Conservation (phyloP, 208 protist genomes). For the Trichomonas gallinae region DNA sequence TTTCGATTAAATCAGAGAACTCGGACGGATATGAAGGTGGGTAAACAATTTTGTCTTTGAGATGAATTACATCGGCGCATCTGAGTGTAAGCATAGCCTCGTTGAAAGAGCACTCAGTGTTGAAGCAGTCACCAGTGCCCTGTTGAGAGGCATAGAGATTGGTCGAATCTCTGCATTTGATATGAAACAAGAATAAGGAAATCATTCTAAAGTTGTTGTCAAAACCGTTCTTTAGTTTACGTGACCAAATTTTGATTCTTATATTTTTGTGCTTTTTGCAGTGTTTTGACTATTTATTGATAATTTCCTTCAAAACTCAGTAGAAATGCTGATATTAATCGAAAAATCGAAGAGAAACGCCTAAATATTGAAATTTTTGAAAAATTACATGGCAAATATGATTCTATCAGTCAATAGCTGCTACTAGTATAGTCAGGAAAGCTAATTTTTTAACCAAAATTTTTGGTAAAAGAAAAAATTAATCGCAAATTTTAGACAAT, state of each 20-base stretch:
- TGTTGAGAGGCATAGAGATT: background rate
- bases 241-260: background rate
- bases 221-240: background rate
- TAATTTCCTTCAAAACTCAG: too few relatives aligned
- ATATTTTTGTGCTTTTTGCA: too few relatives aligned
- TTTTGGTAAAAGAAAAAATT: too few relatives aligned
- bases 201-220: background rate
- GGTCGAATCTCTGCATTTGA: background rate
- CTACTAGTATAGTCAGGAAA: too few relatives aligned
- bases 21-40: background rate
- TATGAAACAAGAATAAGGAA: background rate
- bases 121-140: background rate
- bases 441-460: too few relatives aligned
- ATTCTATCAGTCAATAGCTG: too few relatives aligned
- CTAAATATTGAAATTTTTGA: too few relatives aligned
- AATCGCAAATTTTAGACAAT: too few relatives aligned
- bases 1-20: conserved; percentile 17
- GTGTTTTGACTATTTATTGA: too few relatives aligned
- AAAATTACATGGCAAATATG: too few relatives aligned
- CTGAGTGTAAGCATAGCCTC: background rate
- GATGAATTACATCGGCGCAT: background rate
- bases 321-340: too few relatives aligned
- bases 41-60: background rate
- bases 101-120: background rate
- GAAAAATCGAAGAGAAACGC: too few relatives aligned